phyloP scores from a whole-genome alignment of 2,329 filamentous ascomycete species.

The Pseudomassariella vexata region DNA sequence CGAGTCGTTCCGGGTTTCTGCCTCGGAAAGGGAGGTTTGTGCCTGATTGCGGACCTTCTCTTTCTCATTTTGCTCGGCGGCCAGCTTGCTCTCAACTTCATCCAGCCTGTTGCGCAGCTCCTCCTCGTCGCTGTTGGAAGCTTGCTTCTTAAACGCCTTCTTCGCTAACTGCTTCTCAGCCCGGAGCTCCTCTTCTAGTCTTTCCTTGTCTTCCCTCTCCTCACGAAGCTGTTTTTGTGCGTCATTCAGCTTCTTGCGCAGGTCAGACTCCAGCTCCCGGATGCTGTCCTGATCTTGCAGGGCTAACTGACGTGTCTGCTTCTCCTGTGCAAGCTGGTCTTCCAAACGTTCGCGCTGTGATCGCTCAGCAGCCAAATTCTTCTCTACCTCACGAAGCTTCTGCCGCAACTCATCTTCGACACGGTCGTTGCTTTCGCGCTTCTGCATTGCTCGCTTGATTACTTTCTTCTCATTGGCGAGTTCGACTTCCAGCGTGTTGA shows the following conservation, averaged over 20 bases:
- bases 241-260: slow-evolving; percentile 25
- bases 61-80: slow-evolving; percentile 36
- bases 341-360: slow-evolving; percentile 24
- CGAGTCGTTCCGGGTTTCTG: slow-evolving; percentile 55
- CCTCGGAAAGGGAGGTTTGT: slow-evolving; percentile 53
- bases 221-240: slow-evolving; percentile 21
- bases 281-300: slow-evolving; percentile 24
- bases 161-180: slow-evolving; percentile 21
- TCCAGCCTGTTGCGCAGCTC: slow-evolving; percentile 25
- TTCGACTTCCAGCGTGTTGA: slow-evolving; percentile 72
- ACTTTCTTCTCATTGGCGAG: slow-evolving; percentile 77
- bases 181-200: slow-evolving; percentile 27
- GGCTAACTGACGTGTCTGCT: slow-evolving; percentile 20
- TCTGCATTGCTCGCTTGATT: slow-evolving; percentile 48
- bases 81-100: slow-evolving; percentile 23
- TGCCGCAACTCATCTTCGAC: slow-evolving; percentile 37
- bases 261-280: slow-evolving; percentile 23
- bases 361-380: slow-evolving; percentile 22
- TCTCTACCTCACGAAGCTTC: slow-evolving; percentile 28
- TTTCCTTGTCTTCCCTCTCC: slow-evolving; percentile 24
- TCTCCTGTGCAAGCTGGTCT: slow-evolving; percentile 26
- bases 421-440: slow-evolving; percentile 34
- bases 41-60: slow-evolving; percentile 38
- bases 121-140: slow-evolving; percentile 12
- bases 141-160: slow-evolving; percentile 19